phyloP scores from a whole-genome alignment of 1,139 yeast species.

The Kurtzmaniella quercitrusa region DNA sequence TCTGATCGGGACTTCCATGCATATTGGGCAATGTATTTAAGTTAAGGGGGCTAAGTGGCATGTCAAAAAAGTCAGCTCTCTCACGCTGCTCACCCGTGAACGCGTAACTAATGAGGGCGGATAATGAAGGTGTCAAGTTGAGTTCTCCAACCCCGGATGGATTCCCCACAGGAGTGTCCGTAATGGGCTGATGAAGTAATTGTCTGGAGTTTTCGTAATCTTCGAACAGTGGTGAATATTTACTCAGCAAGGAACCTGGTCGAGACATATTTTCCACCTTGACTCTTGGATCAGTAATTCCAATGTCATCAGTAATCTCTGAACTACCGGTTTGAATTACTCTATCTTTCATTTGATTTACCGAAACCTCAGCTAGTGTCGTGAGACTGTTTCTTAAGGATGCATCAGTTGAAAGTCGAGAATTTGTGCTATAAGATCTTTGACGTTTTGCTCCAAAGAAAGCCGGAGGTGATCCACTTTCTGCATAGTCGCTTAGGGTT shows the following conservation, averaged over 20 bases:
- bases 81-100: slow-evolving; percentile 31
- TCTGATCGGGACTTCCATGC: slow-evolving; percentile 2
- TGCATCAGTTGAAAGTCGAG: not conserved
- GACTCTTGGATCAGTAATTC: not conserved
- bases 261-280: slow-evolving; percentile 3
- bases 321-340: slow-evolving; percentile 4
- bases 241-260: slow-evolving; percentile 7
- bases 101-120: slow-evolving; percentile 42
- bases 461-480: not conserved
- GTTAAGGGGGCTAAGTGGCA: slow-evolving; percentile 33
- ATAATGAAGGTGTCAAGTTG: slow-evolving; percentile 38
- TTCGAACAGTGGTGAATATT: not conserved
- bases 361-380: slow-evolving; percentile 30
- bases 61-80: slow-evolving; percentile 13
- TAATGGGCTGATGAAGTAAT: not conserved
- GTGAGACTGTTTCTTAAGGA: slow-evolving; percentile 12
- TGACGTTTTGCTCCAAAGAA: not conserved
- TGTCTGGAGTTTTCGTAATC: not conserved
- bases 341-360: slow-evolving; percentile 21
- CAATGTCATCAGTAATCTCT: not conserved
- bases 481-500: slow-evolving; percentile 5
- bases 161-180: not conserved
- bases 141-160: slow-evolving; percentile 12
- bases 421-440: slow-evolving; percentile 5
- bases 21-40: slow-evolving; percentile 10